Conservation (phyloP, 2,329 filamentous ascomycete species). For the Fusarium bactridioides region DNA sequence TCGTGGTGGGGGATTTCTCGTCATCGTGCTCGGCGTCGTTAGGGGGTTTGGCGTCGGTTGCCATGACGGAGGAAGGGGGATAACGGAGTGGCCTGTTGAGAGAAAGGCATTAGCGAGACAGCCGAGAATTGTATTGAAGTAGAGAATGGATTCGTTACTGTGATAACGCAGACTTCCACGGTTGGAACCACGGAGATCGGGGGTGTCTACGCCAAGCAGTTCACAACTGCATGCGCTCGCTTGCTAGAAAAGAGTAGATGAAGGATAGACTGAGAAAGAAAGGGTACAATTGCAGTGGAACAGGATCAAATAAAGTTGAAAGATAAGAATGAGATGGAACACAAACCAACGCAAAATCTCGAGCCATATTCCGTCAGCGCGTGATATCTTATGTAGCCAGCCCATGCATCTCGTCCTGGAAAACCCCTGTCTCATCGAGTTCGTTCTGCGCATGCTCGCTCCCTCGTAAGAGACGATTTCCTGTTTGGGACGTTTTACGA, state of each 20-base stretch:
- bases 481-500: constrained; percentile 25
- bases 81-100: rapidly evolving
- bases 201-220: background rate
- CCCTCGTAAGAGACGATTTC: constrained; percentile 23
- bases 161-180: background rate
- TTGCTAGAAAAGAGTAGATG: background rate
- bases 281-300: background rate
- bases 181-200: background rate
- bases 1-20: background rate
- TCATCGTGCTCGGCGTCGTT: background rate
- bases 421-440: background rate
- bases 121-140: rapidly evolving
- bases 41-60: background rate
- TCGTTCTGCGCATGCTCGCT: background rate
- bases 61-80: background rate
- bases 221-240: background rate
- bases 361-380: background rate
- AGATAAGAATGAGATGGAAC: background rate
- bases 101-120: background rate
- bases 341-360: background rate
- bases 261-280: background rate
- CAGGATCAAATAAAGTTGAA: background rate
- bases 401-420: background rate
- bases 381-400: background rate
- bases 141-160: background rate